phyloP scores from a whole-genome alignment of 805 yeast species.

The Komagataella mondaviorum region DNA sequence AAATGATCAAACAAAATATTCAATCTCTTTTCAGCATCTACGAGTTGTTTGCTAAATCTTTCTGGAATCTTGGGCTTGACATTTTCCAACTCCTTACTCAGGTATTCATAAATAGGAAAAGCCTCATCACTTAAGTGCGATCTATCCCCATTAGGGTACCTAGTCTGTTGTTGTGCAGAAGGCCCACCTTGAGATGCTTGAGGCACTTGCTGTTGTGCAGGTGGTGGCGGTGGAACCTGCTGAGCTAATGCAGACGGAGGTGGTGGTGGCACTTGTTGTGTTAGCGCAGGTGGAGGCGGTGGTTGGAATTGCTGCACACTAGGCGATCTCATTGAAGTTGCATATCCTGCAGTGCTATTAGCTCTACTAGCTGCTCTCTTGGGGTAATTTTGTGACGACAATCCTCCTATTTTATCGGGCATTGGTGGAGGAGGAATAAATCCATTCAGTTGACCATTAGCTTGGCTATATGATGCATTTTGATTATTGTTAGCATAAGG shows the following conservation, averaged over 20 bases:
- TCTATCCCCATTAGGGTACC: conserved; percentile 53
- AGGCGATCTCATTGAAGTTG: not conserved
- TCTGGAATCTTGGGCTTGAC: conserved; percentile 69
- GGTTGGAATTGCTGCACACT: conserved; percentile 6
- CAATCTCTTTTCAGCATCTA: conserved; percentile 75
- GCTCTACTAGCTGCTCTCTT: not conserved
- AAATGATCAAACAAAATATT: conserved; percentile 65
- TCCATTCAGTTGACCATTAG: not conserved
- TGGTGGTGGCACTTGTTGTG: conserved; percentile 6
- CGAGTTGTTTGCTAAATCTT: conserved; percentile 55
- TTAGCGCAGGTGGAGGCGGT: conserved; percentile 5
- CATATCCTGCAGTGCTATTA: not conserved
- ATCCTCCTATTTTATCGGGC: not conserved
- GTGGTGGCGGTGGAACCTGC: conserved; percentile 6
- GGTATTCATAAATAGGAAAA: conserved; percentile 41
- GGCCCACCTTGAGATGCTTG: conserved; percentile 8
- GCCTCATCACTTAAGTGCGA: conserved; percentile 49
- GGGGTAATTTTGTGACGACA: not conserved
- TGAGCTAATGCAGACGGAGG: conserved; percentile 3
- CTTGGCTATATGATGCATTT: not conserved
- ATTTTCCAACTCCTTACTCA: conserved; percentile 40
- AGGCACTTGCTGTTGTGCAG: conserved; percentile 7
- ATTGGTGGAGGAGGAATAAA: conserved; percentile 1
- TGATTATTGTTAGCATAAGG: not conserved
- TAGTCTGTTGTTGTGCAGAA: conserved; percentile 4